These are phyloP conservation scores for Kazachstania africana DNA, from an alignment of 805 yeast species.

Conservation along the genomic window DNA sequence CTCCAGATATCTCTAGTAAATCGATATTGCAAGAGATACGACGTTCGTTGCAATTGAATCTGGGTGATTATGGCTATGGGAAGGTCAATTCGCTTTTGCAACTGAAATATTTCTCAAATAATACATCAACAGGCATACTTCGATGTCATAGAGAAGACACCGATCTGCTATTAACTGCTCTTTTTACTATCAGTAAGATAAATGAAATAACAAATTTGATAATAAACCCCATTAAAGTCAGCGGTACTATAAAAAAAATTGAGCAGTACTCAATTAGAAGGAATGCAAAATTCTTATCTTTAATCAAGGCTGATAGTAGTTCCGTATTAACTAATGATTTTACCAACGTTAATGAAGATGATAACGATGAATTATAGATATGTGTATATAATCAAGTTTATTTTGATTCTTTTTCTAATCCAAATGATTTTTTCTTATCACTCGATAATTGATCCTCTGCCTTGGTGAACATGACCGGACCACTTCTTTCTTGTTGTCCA, in stretches of 20 bases:
- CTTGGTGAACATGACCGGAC: conserved; percentile 40
- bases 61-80: conserved; percentile 75
- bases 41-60: conserved; percentile 44
- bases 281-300: conserved; percentile 13
- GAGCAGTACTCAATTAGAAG: conserved; percentile 56
- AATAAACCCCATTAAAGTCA: conserved; percentile 52
- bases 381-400: not conserved
- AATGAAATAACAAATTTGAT: conserved; percentile 38
- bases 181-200: conserved; percentile 42
- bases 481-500: conserved; percentile 12
- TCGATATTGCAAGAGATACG: conserved; percentile 42
- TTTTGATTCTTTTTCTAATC: conserved; percentile 1
- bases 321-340: conserved; percentile 6
- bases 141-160: conserved; percentile 60
- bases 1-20: conserved; percentile 37
- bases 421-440: conserved; percentile 1
- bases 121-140: conserved; percentile 75
- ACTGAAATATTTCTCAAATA: conserved; percentile 68
- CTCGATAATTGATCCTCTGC: too few relatives aligned
- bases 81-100: conserved; percentile 45
- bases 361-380: too few relatives aligned
- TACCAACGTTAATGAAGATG: conserved; percentile 7
- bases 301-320: conserved; percentile 2
- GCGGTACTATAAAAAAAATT: conserved; percentile 82
- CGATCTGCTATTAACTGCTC: conserved; percentile 53